A percentile compares a stretch with the other conserved stretches of the same genome.
Evolutionary conservation across 2,329 filamentous ascomycete genomes (phyloP).

Genomic region (Camptophora hylomeconis): DNA sequence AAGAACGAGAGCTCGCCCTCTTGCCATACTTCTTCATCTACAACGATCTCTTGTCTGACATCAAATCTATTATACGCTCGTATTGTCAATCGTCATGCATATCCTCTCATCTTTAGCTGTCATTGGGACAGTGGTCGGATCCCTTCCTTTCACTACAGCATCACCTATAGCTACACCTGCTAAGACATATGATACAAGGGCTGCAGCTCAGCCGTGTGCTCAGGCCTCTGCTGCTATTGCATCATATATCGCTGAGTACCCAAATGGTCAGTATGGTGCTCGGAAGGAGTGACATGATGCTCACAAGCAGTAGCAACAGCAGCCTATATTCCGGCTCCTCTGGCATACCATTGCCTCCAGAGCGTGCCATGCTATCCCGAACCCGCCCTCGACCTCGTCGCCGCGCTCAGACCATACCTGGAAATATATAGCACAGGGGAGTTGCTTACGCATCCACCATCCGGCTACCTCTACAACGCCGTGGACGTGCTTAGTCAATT

Average conservation of each 20-base stretch:
- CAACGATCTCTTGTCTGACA: too few species aligned
- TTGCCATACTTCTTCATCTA: too few species aligned
- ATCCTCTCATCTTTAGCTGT: too few species aligned
- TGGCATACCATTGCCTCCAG: conserved; percentile 5
- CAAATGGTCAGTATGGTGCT: too few species aligned
- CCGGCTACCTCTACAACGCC: conserved; percentile 34
- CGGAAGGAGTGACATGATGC: conserved; percentile 1
- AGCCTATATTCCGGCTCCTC: conserved; percentile 1
- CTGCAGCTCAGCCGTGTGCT: conserved; percentile 10
- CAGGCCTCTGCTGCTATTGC: conserved; percentile 5
- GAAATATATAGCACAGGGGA: conserved; percentile 36
- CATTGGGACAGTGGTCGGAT: too few species aligned
- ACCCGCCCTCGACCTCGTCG: conserved; percentile 5
- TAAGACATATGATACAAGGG: too few species aligned
- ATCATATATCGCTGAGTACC: conserved; percentile 5
- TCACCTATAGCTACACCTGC: too few species aligned
- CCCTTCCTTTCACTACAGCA: too few species aligned
- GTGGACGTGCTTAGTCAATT: conserved; percentile 37
- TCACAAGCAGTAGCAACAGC: conserved; percentile 1
- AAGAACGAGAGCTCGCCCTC: too few species aligned
- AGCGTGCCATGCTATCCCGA: conserved; percentile 5
- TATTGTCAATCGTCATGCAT: too few species aligned
- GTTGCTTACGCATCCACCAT: conserved; percentile 38
- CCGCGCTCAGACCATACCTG: conserved; percentile 23
- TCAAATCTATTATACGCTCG: too few species aligned